Evolutionary conservation across 306 rosid genomes (phyloP).

Genomic region (Alnus rubra): DNA sequence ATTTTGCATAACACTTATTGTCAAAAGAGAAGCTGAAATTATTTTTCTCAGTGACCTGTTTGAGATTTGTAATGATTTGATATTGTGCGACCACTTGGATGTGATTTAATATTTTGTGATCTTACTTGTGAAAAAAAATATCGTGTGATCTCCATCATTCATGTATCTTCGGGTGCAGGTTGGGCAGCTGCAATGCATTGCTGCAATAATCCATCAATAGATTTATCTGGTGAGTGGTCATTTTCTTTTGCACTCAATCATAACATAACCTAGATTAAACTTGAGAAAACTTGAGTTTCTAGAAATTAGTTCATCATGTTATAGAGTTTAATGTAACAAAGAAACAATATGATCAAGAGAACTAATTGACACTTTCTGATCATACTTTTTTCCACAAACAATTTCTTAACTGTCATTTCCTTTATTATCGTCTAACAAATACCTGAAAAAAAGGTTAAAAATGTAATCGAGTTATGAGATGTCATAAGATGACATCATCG

Average conservation of each 20-base stretch:
- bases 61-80: slow-evolving; percentile 4
- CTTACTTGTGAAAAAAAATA: too few species aligned
- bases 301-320: neutral
- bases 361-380: neutral
- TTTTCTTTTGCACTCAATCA: neutral
- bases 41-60: neutral
- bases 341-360: neutral
- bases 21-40: neutral
- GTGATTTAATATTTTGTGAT: slow-evolving; percentile 14
- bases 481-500: neutral
- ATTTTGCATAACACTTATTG: neutral
- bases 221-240: slow-evolving; percentile 58
- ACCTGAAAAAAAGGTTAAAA: neutral
- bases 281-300: neutral
- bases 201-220: slow-evolving; percentile 44
- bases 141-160: slow-evolving; percentile 11
- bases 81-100: neutral
- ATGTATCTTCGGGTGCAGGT: slow-evolving; percentile 46
- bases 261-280: neutral
- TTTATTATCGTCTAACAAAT: neutral
- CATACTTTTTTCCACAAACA: neutral
- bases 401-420: neutral
- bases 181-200: slow-evolving; percentile 63
- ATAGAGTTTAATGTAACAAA: neutral
- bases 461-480: neutral